Conservation (phyloP, 352 stramenopile species). For the Sclerospora graminicola region DNA sequence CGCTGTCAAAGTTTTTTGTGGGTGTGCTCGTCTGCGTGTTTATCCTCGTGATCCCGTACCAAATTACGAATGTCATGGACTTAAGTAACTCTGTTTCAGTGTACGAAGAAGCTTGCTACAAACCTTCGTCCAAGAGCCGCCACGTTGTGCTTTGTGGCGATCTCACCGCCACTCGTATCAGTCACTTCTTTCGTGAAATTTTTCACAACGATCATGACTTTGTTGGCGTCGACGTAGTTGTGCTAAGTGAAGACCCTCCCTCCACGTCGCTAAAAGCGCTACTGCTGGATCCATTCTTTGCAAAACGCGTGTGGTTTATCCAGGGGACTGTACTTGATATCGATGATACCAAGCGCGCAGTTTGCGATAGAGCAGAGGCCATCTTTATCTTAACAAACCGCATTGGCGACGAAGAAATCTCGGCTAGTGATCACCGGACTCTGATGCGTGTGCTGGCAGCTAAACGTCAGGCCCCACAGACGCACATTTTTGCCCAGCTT, state of each 20-base stretch:
- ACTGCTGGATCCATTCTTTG: conserved; percentile 77
- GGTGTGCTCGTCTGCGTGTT: conserved; percentile 74
- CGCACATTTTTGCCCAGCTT: conserved; percentile 58
- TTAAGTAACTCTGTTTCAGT: conserved; percentile 60
- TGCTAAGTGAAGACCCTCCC: conserved; percentile 67
- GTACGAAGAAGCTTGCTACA: conserved; percentile 69
- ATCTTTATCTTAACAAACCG: conserved; percentile 74
- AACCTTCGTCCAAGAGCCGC: conserved; percentile 41
- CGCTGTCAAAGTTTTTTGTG: conserved; percentile 74
- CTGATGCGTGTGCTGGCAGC: conserved; percentile 73
- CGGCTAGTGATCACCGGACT: conserved; percentile 65
- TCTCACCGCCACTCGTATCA: conserved; percentile 68
- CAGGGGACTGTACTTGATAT: conserved; percentile 73
- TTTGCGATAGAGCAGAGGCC: conserved; percentile 46
- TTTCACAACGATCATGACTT: conserved; percentile 85
- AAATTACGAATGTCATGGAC: conserved; percentile 77
- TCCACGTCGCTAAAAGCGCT: conserved; percentile 64
- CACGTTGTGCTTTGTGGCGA: conserved; percentile 81
- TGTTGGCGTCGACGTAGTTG: conserved; percentile 65
- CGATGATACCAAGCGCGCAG: conserved; percentile 63
- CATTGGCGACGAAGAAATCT: conserved; percentile 53
- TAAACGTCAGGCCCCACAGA: conserved; percentile 46
- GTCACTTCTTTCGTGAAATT: conserved; percentile 80
- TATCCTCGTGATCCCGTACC: conserved; percentile 80
- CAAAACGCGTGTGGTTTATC: conserved; percentile 75